Base-by-base conservation (phyloP, 495 filamentous ascomycete genomes). In the Glutinoglossum americanum region DNA sequence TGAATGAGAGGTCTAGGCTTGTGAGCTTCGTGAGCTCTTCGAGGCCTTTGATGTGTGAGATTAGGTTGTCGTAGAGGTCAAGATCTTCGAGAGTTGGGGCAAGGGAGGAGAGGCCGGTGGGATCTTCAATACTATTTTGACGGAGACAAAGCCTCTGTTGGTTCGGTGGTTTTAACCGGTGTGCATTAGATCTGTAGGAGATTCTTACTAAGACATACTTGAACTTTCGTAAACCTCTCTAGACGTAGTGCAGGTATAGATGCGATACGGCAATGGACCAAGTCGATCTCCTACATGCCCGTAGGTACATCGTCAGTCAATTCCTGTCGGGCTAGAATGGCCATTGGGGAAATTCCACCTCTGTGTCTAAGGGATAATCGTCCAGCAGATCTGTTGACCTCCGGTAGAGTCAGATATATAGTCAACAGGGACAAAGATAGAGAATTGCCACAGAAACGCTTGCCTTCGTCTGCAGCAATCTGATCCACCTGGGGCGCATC, bases 61-160 rank as follows among this genome's bases (percentile, higher is more conserved):
- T 89, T n/a, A 89, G 74, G 66, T 99, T 99, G 68, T 99, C 92
- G 74, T 99, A 99, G 62, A 99, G 77, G 64, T 99, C 92, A 26
- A 99, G 76, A 17, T 99, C 92, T 61, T 75, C 65, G 21, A 99
- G 70, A 3, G 78, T 84, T 19, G 67, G 65, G 39, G 78, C 79
- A 19, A 95, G 65, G 27, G 66, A 65, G 17, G 73, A 66, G n/a
- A 95, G 76, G 1, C 81, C 75, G 59, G 87, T 79, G 70, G 94
- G 84, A 35, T 80, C 76, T 25, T 81, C 73, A 67, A 99, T 88
- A 64, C 81, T 73, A 66, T 99, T 99, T 66, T 99, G 92, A 49
- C 92, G 90, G 17, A 99, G 80, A 64, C 92, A 94, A 69, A 99
- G 67, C 71, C 84, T 82, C 78, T 83, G 49, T n/a, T 58, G 21